Conservation (phyloP, 352 stramenopile species). For the Phytophthora citrophthora region DNA sequence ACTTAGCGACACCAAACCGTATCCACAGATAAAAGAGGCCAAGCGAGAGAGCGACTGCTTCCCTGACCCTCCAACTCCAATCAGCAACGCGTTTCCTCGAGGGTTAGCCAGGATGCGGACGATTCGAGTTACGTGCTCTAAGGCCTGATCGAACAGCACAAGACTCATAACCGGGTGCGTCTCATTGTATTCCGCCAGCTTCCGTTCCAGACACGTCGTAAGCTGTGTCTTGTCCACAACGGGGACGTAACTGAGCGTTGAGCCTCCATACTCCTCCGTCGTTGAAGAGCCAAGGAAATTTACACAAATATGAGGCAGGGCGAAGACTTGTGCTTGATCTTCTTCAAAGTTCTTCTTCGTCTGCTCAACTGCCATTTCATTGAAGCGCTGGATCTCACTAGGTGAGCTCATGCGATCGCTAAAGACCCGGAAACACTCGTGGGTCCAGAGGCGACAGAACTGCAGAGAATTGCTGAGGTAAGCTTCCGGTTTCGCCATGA, state of each 20-base stretch:
- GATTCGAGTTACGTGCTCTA: conserved; percentile 91
- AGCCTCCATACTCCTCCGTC: conserved; percentile 7
- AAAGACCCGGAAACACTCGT: conserved; percentile 93
- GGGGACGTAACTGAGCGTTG: conserved; percentile 51
- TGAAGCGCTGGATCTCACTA: conserved; percentile 81
- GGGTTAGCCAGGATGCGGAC: conserved; percentile 81
- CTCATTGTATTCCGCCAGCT: conserved; percentile 92
- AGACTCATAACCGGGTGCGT: conserved; percentile 93
- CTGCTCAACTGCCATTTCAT: conserved; percentile 84
- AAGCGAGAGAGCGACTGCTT: conserved; percentile 93
- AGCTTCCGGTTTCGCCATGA: conserved; percentile 62
- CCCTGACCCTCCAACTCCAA: conserved; percentile 83
- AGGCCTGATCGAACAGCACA: conserved; percentile 92
- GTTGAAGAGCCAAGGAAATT: conserved; percentile 54
- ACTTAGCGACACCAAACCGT: conserved; percentile 67
- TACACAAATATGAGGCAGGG: conserved; percentile 69
- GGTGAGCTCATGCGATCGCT: conserved; percentile 86
- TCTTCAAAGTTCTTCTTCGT: conserved; percentile 91
- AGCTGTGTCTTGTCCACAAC: conserved; percentile 63
- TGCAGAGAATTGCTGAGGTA: conserved; percentile 67
- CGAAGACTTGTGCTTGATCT: conserved; percentile 76
- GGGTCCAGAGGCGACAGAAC: conserved; percentile 89
- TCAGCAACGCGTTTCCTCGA: conserved; percentile 85
- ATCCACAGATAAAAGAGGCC: conserved; percentile 89
- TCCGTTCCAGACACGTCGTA: conserved; percentile 58